Base-by-base conservation (phyloP, 768 basidiomycete species). In the Tephrocybe sp. region DNA sequence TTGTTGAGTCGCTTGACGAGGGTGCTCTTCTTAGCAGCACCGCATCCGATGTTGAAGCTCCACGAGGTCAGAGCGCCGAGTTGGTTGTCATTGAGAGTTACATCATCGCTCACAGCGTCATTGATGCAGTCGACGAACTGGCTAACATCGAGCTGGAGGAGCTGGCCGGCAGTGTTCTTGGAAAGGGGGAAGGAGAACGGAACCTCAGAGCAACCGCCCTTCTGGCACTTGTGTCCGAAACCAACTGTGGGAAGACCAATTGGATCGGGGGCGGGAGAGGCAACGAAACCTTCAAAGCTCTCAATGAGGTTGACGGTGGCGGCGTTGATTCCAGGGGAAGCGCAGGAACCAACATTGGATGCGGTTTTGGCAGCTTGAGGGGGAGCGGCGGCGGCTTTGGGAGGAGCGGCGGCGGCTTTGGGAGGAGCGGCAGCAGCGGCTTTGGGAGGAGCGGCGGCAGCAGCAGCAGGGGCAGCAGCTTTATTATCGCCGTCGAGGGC, bases 171-270 rank as follows among this genome's bases (percentile, higher is more conserved):
- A 31, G 60, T 64, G 56, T 22, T 22, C 42, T 63, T 57, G 0
- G 60, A 52, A 16, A 66, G 50, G 3, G 64, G 64, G 61, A 66
- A 66, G 38, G 49, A 45, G 46, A 57, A 58, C 15, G 58, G 52
- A 18, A 56, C 61, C 7, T 55, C 57, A 18, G 58, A 48, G 37
- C 64, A 66, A 19, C 53, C 39, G 39, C 52, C 54, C 29, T 49
- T 52, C 9, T 57, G 54, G 55, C 64, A 66, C 15, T 59, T 58
- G 50, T 66, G 64, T 1, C 63, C 63, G 41, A 63, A 66, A n/a
- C 64, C 64, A 33, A 64, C 64, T 44, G 63, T 66, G 38, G 64
- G 58, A 19, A 66, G 61, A 18, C 63, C 64, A 45, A 64, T 64
- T 16, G 64, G 64, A 54, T 66, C 63, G 12, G 64, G 64, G 5